phyloP scores from a whole-genome alignment of 768 basidiomycete species.

The Boletus fagicola region DNA sequence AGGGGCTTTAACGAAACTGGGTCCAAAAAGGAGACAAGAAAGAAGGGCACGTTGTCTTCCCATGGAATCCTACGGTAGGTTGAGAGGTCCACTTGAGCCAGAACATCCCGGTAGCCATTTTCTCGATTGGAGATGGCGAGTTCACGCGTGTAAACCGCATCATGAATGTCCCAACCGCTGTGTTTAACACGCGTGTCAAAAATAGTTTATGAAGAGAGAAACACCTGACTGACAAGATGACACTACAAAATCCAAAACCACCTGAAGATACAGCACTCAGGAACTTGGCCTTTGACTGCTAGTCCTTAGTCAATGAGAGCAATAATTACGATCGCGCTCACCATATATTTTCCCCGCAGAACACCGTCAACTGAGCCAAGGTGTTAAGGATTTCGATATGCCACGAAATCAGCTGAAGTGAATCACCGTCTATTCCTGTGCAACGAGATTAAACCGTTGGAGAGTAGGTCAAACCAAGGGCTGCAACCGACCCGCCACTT shows the following conservation, averaged over 20 bases:
- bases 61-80: slow-evolving; percentile 88
- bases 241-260: slow-evolving; percentile 92
- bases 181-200: slow-evolving; percentile 1
- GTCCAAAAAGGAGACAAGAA: slow-evolving; percentile 87
- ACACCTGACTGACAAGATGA: slow-evolving; percentile 70
- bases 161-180: slow-evolving; percentile 93
- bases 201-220: neutral
- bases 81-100: slow-evolving; percentile 82
- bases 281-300: slow-evolving; percentile 89
- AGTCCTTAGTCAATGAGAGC: slow-evolving; percentile 8
- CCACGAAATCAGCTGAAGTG: slow-evolving; percentile 1
- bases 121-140: slow-evolving; percentile 85
- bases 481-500: slow-evolving; percentile 76
- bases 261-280: slow-evolving; percentile 72
- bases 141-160: slow-evolving; percentile 78
- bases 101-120: slow-evolving; percentile 90
- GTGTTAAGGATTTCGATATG: slow-evolving; percentile 8
- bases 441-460: neutral
- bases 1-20: slow-evolving; percentile 80
- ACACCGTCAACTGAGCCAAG: slow-evolving; percentile 78
- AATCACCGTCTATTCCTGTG: slow-evolving; percentile 67
- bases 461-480: neutral
- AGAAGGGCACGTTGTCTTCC: slow-evolving; percentile 91
- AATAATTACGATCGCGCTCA: slow-evolving; percentile 27
- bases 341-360: slow-evolving; percentile 93